A percentile compares a stretch with the other conserved stretches of the same genome.
Conservation (phyloP, 306 rosid species). For the Lathyrus aphaca region DNA sequence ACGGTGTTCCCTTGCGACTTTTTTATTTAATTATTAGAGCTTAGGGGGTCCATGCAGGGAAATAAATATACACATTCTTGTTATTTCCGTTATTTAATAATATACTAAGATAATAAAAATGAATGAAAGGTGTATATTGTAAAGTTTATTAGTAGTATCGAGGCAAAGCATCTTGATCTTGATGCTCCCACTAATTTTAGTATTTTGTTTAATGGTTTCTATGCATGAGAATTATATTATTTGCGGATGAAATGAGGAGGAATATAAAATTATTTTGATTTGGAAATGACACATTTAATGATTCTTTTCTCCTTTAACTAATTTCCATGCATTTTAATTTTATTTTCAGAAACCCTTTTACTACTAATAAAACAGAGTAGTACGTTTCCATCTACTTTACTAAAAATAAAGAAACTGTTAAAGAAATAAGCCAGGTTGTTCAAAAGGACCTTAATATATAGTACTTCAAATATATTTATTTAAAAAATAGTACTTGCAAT, state of each 20-base stretch:
- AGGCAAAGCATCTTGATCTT: conserved; percentile 3
- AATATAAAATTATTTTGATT: not conserved
- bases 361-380: not conserved
- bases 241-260: conserved; percentile 1
- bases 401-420: not conserved
- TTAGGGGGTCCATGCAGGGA: conserved; percentile 1
- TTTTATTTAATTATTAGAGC: not conserved
- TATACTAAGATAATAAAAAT: not conserved
- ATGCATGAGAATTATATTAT: conserved; percentile 5
- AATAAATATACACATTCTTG: conserved; percentile 1
- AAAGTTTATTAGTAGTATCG: conserved; percentile 3
- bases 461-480: not conserved
- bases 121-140: conserved; percentile 1
- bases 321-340: not conserved
- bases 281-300: conserved; percentile 21
- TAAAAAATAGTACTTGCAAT: not conserved
- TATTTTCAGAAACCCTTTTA: too few relatives aligned
- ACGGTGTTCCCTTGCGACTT: conserved; percentile 18
- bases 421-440: not conserved
- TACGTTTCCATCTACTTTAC: not conserved
- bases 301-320: conserved; percentile 5
- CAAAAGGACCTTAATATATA: not conserved
- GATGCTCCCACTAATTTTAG: conserved; percentile 1
- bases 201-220: not conserved
- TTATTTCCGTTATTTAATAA: conserved; percentile 7